Base-by-base conservation (phyloP, 2,329 filamentous ascomycete species). In the Emmonsiellopsis sp. region DNA sequence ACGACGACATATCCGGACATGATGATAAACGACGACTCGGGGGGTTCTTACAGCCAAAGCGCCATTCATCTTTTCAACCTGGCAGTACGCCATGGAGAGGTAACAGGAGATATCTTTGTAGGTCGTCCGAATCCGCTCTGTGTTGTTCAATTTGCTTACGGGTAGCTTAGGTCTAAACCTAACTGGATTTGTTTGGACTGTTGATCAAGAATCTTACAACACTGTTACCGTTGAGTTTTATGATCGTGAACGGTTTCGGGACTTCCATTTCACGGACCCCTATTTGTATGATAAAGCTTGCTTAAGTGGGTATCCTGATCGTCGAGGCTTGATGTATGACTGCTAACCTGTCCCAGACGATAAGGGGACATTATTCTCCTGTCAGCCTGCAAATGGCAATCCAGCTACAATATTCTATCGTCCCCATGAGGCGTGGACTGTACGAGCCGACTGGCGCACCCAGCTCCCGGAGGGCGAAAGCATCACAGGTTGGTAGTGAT, bases 221-320 rank as follows among this genome's bases (percentile, higher is more conserved):
- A 98, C 93, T 1, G 85, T 98, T 9, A 96, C 91, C 0, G 91
- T 97, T 1, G 93, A 97, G 64, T 98, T 98, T 68, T 96, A 97
- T 67, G 94, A 98, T 68, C 86, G 90, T 55, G 90, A 95, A 61
- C 84, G 87, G 55, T 87, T 95, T 67, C 82, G 92, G 47, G 90
- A 97, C 68, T 96, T 96, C 63, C 93, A 97, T 73, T 97, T 98
- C 68, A 97, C 91, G 10, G 93, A 98, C 67, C 92, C 90, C 0
- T 96, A 90, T 66, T 78, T 90, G 3, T 97, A 97, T 70, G 93
- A 98, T 72, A 96, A 95, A 70, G 92, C 93, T 16, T 97, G 92
- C 64, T 76, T 98, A 6, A 89, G 75, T 74, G 54, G 84, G 70
- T 70, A 51, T 47, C 45, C 9, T 54, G 35, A 32, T 45, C 53